Percentiles rank a stretch among this genome's conserved stretches.
Evolutionary conservation across 2,329 filamentous ascomycete genomes (phyloP).

Genomic region (Alternaria triticimaculans): DNA sequence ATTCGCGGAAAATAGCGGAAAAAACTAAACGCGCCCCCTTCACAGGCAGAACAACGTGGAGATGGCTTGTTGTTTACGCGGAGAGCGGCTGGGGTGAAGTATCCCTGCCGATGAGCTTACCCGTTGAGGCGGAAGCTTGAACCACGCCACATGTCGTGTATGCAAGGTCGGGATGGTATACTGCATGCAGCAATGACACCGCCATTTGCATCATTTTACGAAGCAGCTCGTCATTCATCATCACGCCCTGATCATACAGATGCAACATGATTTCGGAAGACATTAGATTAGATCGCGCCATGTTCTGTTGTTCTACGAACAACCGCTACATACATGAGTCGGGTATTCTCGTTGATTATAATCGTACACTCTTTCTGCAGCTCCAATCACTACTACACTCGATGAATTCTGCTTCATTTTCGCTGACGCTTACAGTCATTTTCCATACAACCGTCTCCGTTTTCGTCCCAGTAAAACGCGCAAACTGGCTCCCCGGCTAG

Average conservation of each 20-base stretch:
- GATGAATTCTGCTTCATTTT: background rate
- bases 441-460: background rate
- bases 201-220: background rate
- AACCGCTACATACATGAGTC: background rate
- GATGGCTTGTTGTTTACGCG: conserved; percentile 27
- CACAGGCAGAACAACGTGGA: conserved; percentile 15
- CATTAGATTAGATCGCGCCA: background rate
- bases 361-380: background rate
- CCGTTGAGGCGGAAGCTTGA: conserved; percentile 30
- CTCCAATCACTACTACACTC: background rate
- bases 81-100: conserved; percentile 30
- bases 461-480: background rate
- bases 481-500: background rate
- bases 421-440: background rate
- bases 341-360: background rate
- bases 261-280: background rate
- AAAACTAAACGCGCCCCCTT: conserved; percentile 21
- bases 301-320: background rate
- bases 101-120: conserved; percentile 24
- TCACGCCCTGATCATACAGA: background rate
- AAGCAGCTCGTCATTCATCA: background rate
- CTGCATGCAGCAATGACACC: conserved; percentile 20
- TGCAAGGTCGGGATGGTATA: conserved; percentile 20
- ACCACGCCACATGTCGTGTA: conserved; percentile 21
- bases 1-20: conserved; percentile 37